Percentiles rank a stretch among this genome's conserved stretches.
phyloP scores from a whole-genome alignment of 2,329 filamentous ascomycete species.

The Hypoxylon sp. region DNA sequence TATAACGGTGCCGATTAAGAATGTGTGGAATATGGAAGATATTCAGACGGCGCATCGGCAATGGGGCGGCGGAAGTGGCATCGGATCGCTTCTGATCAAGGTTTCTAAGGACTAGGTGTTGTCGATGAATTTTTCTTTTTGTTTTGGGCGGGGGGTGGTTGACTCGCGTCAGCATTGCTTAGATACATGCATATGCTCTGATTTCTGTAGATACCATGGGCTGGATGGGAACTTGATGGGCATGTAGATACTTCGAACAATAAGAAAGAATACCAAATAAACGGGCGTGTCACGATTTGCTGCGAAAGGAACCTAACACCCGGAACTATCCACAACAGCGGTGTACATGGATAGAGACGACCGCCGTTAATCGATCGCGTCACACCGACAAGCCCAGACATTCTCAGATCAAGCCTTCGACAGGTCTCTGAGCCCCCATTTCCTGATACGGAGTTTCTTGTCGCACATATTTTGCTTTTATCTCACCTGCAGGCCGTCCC shows the following conservation, averaged over 20 bases:
- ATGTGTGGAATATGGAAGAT: slow-evolving; percentile 59
- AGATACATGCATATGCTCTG: not conserved
- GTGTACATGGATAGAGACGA: too few species aligned
- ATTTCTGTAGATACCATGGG: not conserved
- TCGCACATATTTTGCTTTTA: too few species aligned
- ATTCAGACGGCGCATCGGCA: slow-evolving; percentile 57
- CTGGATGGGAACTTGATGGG: not conserved
- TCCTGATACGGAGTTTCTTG: too few species aligned
- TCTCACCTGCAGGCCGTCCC: too few species aligned
- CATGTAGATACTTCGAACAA: not conserved
- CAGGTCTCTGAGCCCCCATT: too few species aligned
- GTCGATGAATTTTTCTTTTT: not conserved
- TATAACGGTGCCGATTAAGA: slow-evolving; percentile 58
- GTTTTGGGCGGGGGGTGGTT: not conserved
- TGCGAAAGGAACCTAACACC: too few species aligned
- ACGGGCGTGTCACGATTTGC: not conserved
- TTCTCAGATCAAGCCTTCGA: too few species aligned
- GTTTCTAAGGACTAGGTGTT: slow-evolving; percentile 34
- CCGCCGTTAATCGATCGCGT: too few species aligned
- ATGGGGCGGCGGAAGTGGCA: slow-evolving; percentile 56
- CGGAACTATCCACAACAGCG: too few species aligned
- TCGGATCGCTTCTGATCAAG: slow-evolving; percentile 57
- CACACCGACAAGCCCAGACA: too few species aligned
- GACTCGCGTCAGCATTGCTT: not conserved
- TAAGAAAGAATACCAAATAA: not conserved